These are phyloP conservation scores for Lipomyces yamanashiensis DNA, from an alignment of 805 yeast species.

Conservation along the genomic window DNA sequence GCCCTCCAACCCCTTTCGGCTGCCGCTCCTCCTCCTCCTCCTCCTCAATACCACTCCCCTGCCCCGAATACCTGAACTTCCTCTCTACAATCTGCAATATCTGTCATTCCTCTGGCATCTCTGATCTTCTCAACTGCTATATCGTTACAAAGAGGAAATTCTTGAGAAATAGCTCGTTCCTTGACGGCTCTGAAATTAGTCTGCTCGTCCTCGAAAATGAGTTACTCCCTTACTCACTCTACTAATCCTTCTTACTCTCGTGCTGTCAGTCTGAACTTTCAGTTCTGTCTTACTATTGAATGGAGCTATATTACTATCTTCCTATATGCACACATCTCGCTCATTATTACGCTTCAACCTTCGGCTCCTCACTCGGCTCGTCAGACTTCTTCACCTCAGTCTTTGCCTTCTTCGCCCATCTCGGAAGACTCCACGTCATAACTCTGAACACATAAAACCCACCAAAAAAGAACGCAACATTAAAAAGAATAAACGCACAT, in stretches of 20 bases:
- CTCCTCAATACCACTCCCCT: not conserved
- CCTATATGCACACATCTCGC: not conserved
- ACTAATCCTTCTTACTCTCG: too few species aligned
- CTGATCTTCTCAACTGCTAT: not conserved
- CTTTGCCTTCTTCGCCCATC: not conserved
- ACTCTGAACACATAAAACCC: slow-evolving; percentile 40
- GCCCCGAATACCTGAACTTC: not conserved
- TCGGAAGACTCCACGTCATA: slow-evolving; percentile 55
- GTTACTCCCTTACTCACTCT: too few species aligned
- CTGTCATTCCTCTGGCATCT: not conserved
- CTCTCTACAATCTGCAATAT: not conserved
- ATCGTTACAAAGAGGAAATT: not conserved
- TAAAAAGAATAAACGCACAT: slow-evolving; percentile 51
- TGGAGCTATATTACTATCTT: too few species aligned
- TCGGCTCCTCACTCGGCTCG: not conserved
- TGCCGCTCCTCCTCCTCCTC: not conserved
- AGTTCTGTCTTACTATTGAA: too few species aligned
- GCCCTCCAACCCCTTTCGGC: not conserved
- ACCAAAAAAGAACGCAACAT: slow-evolving; percentile 39
- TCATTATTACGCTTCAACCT: not conserved
- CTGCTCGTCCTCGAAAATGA: not conserved
- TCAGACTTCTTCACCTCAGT: not conserved
- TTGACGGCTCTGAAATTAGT: not conserved
- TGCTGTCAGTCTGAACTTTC: too few species aligned
- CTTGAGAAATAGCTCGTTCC: not conserved